Evolutionary conservation across 176 grass and related monocot genomes (phyloP).

Genomic region (Triticum turgidum): DNA sequence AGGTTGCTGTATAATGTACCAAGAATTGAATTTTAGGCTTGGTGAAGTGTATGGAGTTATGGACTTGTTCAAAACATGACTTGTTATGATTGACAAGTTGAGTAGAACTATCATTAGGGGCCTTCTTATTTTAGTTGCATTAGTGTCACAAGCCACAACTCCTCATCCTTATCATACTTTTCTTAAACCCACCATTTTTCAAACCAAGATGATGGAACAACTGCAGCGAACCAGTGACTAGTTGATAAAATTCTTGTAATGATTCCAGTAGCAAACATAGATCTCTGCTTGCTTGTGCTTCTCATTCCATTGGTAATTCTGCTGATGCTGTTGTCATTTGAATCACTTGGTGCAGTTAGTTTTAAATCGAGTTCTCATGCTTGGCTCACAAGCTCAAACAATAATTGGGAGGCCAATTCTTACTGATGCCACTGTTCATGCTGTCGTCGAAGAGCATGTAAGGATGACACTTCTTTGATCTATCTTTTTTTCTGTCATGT

Average conservation of each 20-base stretch:
- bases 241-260: background rate
- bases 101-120: background rate
- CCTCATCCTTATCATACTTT: background rate
- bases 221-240: background rate
- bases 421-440: conserved; percentile 77
- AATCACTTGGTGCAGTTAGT: conserved; percentile 61
- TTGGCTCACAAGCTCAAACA: conserved; percentile 83
- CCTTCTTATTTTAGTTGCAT: background rate
- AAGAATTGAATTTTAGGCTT: background rate
- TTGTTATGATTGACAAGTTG: conserved; percentile 5
- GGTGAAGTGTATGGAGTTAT: background rate
- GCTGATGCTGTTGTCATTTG: conserved; percentile 21
- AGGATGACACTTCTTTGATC: conserved; percentile 40
- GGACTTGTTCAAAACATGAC: background rate
- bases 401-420: conserved; percentile 84
- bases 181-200: background rate
- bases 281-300: background rate
- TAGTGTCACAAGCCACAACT: background rate
- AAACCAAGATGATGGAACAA: conserved; percentile 3
- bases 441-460: conserved; percentile 97
- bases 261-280: background rate
- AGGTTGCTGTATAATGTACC: background rate
- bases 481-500: background rate
- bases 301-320: conserved; percentile 12
- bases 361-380: conserved; percentile 86